Base-by-base conservation (phyloP, 176 grass and related monocot species). In the Oryza glumipatula region DNA sequence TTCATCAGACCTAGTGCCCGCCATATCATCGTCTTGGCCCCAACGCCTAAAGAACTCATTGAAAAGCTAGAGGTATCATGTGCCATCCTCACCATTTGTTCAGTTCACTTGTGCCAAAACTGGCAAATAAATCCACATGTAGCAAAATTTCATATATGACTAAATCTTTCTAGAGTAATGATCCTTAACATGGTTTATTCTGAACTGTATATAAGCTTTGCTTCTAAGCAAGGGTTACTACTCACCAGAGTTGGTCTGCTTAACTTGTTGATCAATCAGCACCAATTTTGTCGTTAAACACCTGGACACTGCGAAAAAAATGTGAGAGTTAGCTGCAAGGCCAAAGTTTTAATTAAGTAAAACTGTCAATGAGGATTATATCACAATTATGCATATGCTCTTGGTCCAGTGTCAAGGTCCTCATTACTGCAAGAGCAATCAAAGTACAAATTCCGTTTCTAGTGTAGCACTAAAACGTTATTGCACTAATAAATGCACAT, bases 1-100 rank as follows among this genome's bases (percentile, higher is more conserved):
- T 88, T 88, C 44, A 88, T 88, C 66, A 78, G 76, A 60, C 80
- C 86, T 72, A 83, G 12, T 39, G 80, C 86, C 14, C 80, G 80
- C 19, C 67, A 71, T 49, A 88, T 83, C 80, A 83, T 88, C 4
- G 66, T 88, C 51, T 51, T 88, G 73, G 86, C 86, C 60, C 86
- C 80, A 65, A 83, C 73, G 7, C 49, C 86, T 16, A 82, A 88
- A 13, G 79, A 88, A 65, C 43, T 82, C 28, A 69, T 88, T 28
- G 28, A 88, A 15, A 88, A 88, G 41, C 48, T 88, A 76, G 86
- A 88, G 80, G 86, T 88, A 70, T 19, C 36, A 35, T 33, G 4
- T 12, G 5, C 3, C 32, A 15, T 48, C 1, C 45, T 48, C 26
- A 38, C 17, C 44, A 17, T 54, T 45, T 43, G 13, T 86, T 73